These are phyloP conservation scores for Beverwykella pulmonaria DNA, from an alignment of 495 filamentous ascomycete genomes.

Conservation along the genomic window DNA sequence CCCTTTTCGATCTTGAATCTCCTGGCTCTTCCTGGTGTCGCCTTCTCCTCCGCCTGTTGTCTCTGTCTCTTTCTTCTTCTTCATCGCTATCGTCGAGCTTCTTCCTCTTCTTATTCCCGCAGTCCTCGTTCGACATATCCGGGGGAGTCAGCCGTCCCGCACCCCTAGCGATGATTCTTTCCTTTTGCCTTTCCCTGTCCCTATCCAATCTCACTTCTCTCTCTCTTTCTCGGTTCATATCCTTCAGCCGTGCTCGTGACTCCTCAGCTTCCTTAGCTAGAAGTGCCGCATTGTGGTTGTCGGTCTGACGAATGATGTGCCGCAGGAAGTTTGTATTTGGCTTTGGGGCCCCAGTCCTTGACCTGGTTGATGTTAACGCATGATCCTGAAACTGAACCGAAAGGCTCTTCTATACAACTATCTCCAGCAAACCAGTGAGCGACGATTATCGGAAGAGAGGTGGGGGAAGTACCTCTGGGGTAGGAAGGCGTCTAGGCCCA, in stretches of 20 bases:
- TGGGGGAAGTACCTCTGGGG: constrained; percentile 61
- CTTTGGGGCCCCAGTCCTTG: constrained; percentile 70
- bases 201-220: constrained; percentile 33
- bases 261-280: constrained; percentile 77
- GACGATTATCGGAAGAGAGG: neutral
- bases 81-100: constrained; percentile 33
- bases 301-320: constrained; percentile 85
- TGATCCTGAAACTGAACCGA: neutral
- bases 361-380: constrained; percentile 43
- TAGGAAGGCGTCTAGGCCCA: constrained; percentile 71
- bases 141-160: constrained; percentile 17
- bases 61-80: constrained; percentile 1
- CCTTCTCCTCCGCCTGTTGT: constrained; percentile 4
- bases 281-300: constrained; percentile 85
- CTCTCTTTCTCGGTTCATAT: constrained; percentile 45
- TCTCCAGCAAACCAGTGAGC: neutral
- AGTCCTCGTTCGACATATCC: constrained; percentile 11
- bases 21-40: constrained; percentile 9
- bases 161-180: constrained; percentile 6
- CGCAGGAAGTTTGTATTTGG: constrained; percentile 89
- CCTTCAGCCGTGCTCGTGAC: constrained; percentile 58
- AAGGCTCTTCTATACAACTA: neutral
- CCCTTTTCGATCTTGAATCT: neutral
- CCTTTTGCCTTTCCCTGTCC: neutral
- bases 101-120: constrained; percentile 37